Evolutionary conservation across 495 filamentous ascomycete species (phyloP).

Genomic region (Achaetomiella virescens): DNA sequence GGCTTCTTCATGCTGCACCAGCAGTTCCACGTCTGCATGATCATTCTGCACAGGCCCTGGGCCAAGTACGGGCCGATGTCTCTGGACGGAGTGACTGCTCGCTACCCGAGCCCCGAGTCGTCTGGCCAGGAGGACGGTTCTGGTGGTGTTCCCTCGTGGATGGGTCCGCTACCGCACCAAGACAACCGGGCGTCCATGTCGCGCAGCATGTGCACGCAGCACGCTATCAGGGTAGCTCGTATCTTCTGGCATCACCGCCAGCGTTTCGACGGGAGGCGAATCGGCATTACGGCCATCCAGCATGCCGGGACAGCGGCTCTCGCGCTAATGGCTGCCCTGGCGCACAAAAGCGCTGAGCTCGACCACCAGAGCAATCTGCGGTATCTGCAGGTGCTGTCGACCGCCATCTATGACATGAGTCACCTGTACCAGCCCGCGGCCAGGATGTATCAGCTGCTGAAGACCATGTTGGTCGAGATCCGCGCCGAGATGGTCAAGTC

Average conservation of each 20-base stretch:
- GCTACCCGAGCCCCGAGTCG: conserved; percentile 8
- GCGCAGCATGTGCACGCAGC: conserved; percentile 46
- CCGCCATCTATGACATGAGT: conserved; percentile 41
- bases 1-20: conserved; percentile 49
- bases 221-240: conserved; percentile 43
- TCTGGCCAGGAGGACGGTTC: not conserved
- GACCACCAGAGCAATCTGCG: conserved; percentile 31
- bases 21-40: conserved; percentile 46
- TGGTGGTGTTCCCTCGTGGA: conserved; percentile 4
- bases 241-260: conserved; percentile 49
- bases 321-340: conserved; percentile 46
- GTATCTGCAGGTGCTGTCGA: conserved; percentile 32
- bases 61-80: conserved; percentile 38
- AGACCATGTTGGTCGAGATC: conserved; percentile 31
- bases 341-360: conserved; percentile 28
- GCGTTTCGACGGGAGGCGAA: conserved; percentile 43
- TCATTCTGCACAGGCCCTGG: conserved; percentile 46
- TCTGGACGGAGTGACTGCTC: conserved; percentile 17
- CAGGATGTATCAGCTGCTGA: conserved; percentile 31
- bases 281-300: conserved; percentile 41
- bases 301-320: conserved; percentile 48
- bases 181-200: conserved; percentile 40
- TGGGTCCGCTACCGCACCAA: conserved; percentile 14
- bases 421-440: conserved; percentile 35
- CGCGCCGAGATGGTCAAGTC: conserved; percentile 24